phyloP scores from a whole-genome alignment of 495 filamentous ascomycete genomes.

The Chaetomium fimeti region DNA sequence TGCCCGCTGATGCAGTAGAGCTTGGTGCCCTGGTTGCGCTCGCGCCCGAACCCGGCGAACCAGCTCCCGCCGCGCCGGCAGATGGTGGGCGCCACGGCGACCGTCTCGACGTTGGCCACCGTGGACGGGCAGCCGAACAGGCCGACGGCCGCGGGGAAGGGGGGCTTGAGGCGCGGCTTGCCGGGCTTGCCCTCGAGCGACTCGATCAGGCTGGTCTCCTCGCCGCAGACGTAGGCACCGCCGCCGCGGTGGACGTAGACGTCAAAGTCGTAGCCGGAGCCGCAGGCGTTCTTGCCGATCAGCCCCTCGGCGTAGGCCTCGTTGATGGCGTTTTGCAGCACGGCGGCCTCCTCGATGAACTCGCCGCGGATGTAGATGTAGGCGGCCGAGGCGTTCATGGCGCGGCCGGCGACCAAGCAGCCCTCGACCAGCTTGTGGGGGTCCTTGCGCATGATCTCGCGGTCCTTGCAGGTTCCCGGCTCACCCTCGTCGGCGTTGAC shows the following conservation, averaged over 20 bases:
- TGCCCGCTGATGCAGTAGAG: constrained; percentile 98
- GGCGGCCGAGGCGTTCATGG: constrained; percentile 96
- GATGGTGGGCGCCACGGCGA: constrained; percentile 94
- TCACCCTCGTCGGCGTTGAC: constrained; percentile 99
- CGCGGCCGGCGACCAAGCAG: constrained; percentile 91
- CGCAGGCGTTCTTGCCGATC: constrained; percentile 97
- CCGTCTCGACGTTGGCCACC: constrained; percentile 95
- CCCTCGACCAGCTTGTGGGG: constrained; percentile 98
- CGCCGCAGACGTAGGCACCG: constrained; percentile 96
- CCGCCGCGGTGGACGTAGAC: constrained; percentile 94
- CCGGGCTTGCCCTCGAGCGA: constrained; percentile 97
- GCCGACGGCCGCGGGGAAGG: constrained; percentile 95
- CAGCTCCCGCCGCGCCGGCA: constrained; percentile 86
- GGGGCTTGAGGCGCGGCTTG: constrained; percentile 96
- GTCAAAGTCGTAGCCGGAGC: constrained; percentile 95
- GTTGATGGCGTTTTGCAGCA: constrained; percentile 92
- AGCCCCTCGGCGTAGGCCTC: constrained; percentile 92
- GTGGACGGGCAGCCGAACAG: constrained; percentile 97
- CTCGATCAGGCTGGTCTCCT: constrained; percentile 97
- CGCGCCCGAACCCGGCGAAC: constrained; percentile 91
- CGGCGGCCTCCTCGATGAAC: constrained; percentile 94
- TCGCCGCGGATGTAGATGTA: constrained; percentile 99
- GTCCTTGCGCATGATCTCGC: constrained; percentile 99
- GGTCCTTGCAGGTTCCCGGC: constrained; percentile 98
- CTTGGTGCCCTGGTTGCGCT: constrained; percentile 94